Conservation (phyloP, 805 yeast species). For the Yarrowia osloensis region DNA sequence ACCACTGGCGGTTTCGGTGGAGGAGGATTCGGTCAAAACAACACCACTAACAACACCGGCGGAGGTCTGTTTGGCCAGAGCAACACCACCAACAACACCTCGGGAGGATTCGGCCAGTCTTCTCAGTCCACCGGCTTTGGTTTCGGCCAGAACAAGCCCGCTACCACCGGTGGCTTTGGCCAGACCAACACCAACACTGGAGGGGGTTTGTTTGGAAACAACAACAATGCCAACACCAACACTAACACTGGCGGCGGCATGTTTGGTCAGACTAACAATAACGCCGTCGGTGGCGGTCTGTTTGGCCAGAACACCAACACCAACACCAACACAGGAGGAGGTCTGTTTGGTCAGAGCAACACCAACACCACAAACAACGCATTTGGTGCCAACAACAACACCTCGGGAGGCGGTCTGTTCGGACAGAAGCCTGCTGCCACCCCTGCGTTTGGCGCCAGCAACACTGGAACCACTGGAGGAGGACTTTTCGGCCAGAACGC, state of each 20-base stretch:
- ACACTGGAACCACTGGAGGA: constrained; percentile 34
- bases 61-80: too few relatives aligned
- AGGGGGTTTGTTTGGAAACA: constrained; percentile 24
- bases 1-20: too few relatives aligned
- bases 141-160: constrained; percentile 36
- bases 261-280: constrained; percentile 21
- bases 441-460: constrained; percentile 13
- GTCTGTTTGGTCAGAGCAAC: constrained; percentile 12
- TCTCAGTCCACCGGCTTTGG: too few relatives aligned
- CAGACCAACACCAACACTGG: constrained; percentile 33
- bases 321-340: constrained; percentile 33
- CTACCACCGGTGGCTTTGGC: too few relatives aligned
- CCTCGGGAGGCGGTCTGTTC: constrained; percentile 29
- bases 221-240: constrained; percentile 9
- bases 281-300: too few relatives aligned
- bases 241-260: too few relatives aligned
- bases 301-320: too few relatives aligned
- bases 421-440: constrained; percentile 34
- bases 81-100: constrained; percentile 19
- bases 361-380: too few relatives aligned
- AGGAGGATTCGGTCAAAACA: too few relatives aligned
- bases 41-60: too few relatives aligned
- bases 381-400: constrained; percentile 26
- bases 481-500: constrained; percentile 27
- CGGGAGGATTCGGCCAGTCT: too few relatives aligned